phyloP scores from a whole-genome alignment of 495 filamentous ascomycete species.

The Sordaria brevicollis region DNA sequence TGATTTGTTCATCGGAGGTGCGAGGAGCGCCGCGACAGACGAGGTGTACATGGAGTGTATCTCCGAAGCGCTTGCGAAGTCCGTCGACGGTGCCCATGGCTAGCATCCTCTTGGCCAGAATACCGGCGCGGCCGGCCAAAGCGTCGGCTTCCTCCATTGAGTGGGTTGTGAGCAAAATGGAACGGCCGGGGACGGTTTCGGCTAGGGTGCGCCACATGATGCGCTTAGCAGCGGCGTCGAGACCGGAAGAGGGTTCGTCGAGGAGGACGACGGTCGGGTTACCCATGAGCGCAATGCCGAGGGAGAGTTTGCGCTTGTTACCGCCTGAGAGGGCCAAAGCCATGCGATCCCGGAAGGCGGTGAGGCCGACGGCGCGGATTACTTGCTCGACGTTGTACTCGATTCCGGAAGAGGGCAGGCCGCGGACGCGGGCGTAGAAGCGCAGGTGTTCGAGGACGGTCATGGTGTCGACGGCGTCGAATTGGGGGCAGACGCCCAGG shows the following conservation, averaged over 20 bases:
- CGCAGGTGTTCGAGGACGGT: slow-evolving; percentile 58
- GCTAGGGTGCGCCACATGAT: slow-evolving; percentile 65
- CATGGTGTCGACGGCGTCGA: slow-evolving; percentile 60
- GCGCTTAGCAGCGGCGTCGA: slow-evolving; percentile 64
- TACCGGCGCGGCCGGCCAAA: slow-evolving; percentile 57
- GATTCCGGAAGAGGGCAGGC: slow-evolving; percentile 42
- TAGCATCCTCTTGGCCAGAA: slow-evolving; percentile 61
- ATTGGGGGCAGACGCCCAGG: slow-evolving; percentile 73
- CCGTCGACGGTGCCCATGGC: slow-evolving; percentile 54
- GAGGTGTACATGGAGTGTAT: slow-evolving; percentile 56
- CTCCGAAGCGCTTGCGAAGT: slow-evolving; percentile 49
- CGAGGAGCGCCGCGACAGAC: slow-evolving; percentile 65
- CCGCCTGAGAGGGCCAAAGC: slow-evolving; percentile 60
- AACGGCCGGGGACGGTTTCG: slow-evolving; percentile 45
- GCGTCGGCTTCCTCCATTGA: slow-evolving; percentile 75
- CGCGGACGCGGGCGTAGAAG: slow-evolving; percentile 65
- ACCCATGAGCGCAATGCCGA: slow-evolving; percentile 66
- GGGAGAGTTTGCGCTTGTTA: slow-evolving; percentile 61
- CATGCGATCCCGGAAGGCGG: slow-evolving; percentile 48
- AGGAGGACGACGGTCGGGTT: slow-evolving; percentile 63
- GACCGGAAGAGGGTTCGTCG: slow-evolving; percentile 58
- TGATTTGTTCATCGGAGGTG: slow-evolving; percentile 55
- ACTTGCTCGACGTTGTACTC: slow-evolving; percentile 52
- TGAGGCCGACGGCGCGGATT: slow-evolving; percentile 48
- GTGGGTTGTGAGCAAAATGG: slow-evolving; percentile 66